phyloP scores from a whole-genome alignment of 345 rosid species.

The Eutrema heterophyllum region DNA sequence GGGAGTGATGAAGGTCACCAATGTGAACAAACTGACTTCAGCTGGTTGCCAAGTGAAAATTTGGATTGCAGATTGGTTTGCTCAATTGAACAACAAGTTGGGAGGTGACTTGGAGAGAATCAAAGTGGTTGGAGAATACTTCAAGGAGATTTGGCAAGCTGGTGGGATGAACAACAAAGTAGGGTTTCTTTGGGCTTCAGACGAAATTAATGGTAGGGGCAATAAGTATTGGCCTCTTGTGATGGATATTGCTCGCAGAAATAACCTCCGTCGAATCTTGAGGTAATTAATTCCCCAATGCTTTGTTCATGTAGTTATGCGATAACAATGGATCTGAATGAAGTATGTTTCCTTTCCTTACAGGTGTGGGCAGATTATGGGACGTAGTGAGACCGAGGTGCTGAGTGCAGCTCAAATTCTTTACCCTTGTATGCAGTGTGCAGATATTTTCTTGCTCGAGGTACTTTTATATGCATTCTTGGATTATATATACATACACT shows the following conservation, averaged over 20 bases:
- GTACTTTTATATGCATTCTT: slow-evolving; percentile 27
- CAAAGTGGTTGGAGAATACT: slow-evolving; percentile 57
- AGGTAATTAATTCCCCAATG: slow-evolving; percentile 24
- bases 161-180: slow-evolving; percentile 75
- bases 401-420: slow-evolving; percentile 77
- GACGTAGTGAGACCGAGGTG: slow-evolving; percentile 83
- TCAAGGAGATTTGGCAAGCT: slow-evolving; percentile 85
- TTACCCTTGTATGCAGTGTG: slow-evolving; percentile 97
- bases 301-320: neutral
- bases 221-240: slow-evolving; percentile 91
- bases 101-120: slow-evolving; percentile 83
- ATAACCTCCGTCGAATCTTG: slow-evolving; percentile 71
- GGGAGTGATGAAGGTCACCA: slow-evolving; percentile 85
- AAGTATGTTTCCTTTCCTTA: slow-evolving; percentile 5
- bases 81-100: slow-evolving; percentile 89
- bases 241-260: slow-evolving; percentile 87
- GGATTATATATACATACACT: neutral
- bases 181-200: slow-evolving; percentile 82
- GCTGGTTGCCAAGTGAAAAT: slow-evolving; percentile 86
- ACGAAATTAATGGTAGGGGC: slow-evolving; percentile 66
- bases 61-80: slow-evolving; percentile 99
- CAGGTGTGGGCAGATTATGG: slow-evolving; percentile 91
- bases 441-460: slow-evolving; percentile 87
- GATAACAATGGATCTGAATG: neutral
- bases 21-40: slow-evolving; percentile 80